Percentiles rank a stretch among this genome's conserved stretches.
Conservation (phyloP, 225 moss, liverwort and hornwort genomes). For the Rhytidiadelphus loreus region DNA sequence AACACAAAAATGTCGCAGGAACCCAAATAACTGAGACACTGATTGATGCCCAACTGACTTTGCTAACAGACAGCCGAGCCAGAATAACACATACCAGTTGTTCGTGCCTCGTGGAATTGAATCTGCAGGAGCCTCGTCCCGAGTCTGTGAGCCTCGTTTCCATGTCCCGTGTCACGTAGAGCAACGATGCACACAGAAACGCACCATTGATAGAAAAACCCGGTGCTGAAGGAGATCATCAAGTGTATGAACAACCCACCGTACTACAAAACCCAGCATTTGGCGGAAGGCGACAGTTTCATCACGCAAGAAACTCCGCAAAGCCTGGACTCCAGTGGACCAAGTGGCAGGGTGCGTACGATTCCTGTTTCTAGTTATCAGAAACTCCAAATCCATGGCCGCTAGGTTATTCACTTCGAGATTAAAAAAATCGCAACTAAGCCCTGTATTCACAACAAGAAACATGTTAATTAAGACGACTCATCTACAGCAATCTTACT, state of each 20-base stretch:
- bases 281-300: constrained; percentile 37
- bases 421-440: not conserved
- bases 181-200: constrained; percentile 14
- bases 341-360: constrained; percentile 11
- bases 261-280: constrained; percentile 29
- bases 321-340: constrained; percentile 8
- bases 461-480: not conserved
- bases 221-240: constrained; percentile 35
- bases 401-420: not conserved
- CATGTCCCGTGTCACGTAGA: not conserved
- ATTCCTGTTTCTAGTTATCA: constrained; percentile 24
- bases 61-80: not conserved
- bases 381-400: constrained; percentile 33
- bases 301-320: constrained; percentile 24
- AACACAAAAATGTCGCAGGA: not conserved
- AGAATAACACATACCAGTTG: constrained; percentile 15
- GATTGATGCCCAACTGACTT: not conserved
- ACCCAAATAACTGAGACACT: not conserved
- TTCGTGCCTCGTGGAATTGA: not conserved
- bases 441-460: not conserved
- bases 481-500: not conserved
- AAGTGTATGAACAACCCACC: constrained; percentile 26
- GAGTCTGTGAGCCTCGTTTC: not conserved
- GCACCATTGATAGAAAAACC: constrained; percentile 12
- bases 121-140: not conserved